Conservation (phyloP, 257 asterid genomes). For the Sherardia arvensis region DNA sequence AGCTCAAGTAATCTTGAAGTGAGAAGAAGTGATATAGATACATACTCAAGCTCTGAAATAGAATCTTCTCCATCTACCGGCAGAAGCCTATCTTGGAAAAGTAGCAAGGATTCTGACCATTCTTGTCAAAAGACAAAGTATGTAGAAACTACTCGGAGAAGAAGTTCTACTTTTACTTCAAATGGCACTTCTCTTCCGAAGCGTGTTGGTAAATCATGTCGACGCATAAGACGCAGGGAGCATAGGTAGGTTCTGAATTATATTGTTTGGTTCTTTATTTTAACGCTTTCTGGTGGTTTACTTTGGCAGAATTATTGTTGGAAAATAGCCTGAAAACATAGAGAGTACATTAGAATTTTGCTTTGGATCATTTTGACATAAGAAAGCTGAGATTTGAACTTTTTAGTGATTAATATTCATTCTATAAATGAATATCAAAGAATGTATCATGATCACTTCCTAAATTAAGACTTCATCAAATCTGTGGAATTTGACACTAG, state of each 20-base stretch:
- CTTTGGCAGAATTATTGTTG: not conserved
- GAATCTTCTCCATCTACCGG: constrained; percentile 66
- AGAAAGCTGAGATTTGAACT: not conserved
- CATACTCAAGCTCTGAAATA: constrained; percentile 61
- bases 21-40: constrained; percentile 40
- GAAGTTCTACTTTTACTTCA: constrained; percentile 43
- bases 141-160: constrained; percentile 49
- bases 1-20: constrained; percentile 25
- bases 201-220: constrained; percentile 79
- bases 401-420: not conserved
- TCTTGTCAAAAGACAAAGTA: constrained; percentile 46
- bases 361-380: not conserved
- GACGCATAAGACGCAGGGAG: constrained; percentile 66
- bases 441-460: not conserved
- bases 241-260: constrained; percentile 33
- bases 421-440: not conserved
- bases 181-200: constrained; percentile 46
- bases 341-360: not conserved
- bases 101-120: constrained; percentile 46
- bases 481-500: not conserved
- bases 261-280: constrained; percentile 1
- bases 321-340: not conserved
- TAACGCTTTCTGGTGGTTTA: not conserved
- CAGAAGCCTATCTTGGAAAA: constrained; percentile 83
- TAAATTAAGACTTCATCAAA: not conserved